phyloP scores from a whole-genome alignment of 1,284 basidiomycete genomes.

The Sphagnurus paluster region DNA sequence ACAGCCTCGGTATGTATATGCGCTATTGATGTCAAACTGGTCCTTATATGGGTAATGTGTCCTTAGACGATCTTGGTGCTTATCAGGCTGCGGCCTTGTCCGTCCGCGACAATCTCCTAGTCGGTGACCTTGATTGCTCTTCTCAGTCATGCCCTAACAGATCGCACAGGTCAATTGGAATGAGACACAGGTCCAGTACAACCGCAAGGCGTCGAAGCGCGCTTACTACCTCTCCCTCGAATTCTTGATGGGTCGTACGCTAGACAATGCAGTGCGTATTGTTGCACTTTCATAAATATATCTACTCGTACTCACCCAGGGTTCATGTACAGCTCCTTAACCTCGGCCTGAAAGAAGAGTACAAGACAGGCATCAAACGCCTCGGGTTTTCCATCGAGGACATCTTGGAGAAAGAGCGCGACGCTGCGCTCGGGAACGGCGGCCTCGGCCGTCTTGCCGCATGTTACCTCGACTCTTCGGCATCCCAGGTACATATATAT shows the following conservation, averaged over 20 bases:
- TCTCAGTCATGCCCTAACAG: constrained; percentile 6
- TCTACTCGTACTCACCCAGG: neutral
- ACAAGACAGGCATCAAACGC: constrained; percentile 62
- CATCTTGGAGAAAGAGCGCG: constrained; percentile 82
- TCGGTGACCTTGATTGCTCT: constrained; percentile 31
- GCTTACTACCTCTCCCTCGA: constrained; percentile 92
- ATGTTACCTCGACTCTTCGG: constrained; percentile 87
- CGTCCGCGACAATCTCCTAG: constrained; percentile 83
- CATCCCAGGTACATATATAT: constrained; percentile 62
- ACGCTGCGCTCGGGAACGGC: constrained; percentile 88
- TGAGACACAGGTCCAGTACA: constrained; percentile 69
- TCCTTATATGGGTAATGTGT: neutral
- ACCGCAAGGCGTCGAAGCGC: constrained; percentile 72
- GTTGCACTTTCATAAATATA: neutral
- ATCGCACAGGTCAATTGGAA: constrained; percentile 72
- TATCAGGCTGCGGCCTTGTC: constrained; percentile 83
- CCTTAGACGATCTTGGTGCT: constrained; percentile 69
- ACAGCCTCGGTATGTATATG: constrained; percentile 61
- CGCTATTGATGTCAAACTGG: constrained; percentile 1
- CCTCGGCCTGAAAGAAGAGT: constrained; percentile 78
- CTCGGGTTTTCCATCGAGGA: constrained; percentile 90
- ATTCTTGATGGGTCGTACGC: constrained; percentile 86
- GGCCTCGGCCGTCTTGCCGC: constrained; percentile 91
- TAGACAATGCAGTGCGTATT: constrained; percentile 71
- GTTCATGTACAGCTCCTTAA: constrained; percentile 62